Base-by-base conservation (phyloP, 768 basidiomycete genomes). In the Arthromyces matolae region DNA sequence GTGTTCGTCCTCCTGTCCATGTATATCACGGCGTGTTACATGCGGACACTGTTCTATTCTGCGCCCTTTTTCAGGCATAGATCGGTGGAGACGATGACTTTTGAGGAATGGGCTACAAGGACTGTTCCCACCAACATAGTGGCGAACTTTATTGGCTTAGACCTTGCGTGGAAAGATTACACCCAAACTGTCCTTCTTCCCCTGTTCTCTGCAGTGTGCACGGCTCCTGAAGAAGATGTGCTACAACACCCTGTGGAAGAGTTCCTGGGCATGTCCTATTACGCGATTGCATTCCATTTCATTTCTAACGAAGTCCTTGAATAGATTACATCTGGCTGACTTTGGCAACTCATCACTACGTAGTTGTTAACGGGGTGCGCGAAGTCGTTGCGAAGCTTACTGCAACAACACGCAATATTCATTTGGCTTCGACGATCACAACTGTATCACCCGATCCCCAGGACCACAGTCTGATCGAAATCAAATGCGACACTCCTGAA, bases 301-400 rank as follows among this genome's bases (percentile, higher is more conserved):
- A n/a, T n/a, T 5, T 9, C 29, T 45, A 18, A 31, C 9, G 24
- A 24, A 13, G 18, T 28, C 23, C 24, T 38, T n/a, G 12, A 20
- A 2, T 50, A 86, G 84, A 88, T 60, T 90, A 88, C 62, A 72
- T 86, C 46, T 84, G 81, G 73, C 64, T 80, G 5, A 87, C 84
- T 0, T 60, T 89, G 13, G 77, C 79, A 18, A 82, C 83, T 0
- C 71, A 78, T 41, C 88, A 90, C 59, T 90, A 86, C 58, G 77
- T 84, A 2, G 78, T 83, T 2, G 55, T 61, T 8, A 67, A 77
- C 49, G 84, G 86, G 10, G 78, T 84, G 3, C 74, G 74, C 19
- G 76, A 81, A 29, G 81, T 82, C 34, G 80, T 85, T 6, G 50
- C 62, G 3, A 69, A 68, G n/a, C 65, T 87, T n/a, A 69, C 73